These are phyloP conservation scores for Holtermannia corniformis DNA, from an alignment of 768 basidiomycete species.

Conservation along the genomic window DNA sequence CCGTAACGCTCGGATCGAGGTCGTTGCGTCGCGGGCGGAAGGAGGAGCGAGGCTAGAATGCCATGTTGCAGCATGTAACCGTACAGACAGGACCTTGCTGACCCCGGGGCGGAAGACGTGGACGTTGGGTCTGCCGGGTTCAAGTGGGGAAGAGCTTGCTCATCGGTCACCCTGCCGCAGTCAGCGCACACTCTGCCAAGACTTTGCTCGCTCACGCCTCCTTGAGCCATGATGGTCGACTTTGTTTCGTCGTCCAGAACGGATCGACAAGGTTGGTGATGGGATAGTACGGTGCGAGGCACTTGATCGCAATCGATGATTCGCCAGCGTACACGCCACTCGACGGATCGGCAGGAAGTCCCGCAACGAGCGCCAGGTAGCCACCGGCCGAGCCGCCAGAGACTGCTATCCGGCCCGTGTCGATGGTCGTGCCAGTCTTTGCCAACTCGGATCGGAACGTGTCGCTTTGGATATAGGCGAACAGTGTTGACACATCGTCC, in stretches of 20 bases:
- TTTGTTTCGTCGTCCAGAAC: conserved; percentile 33
- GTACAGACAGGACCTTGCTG: conserved; percentile 32
- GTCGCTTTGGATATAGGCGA: conserved; percentile 22
- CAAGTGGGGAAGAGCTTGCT: conserved; percentile 26
- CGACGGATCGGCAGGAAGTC: conserved; percentile 20
- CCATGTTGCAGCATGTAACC: conserved; percentile 36
- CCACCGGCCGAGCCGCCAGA: conserved; percentile 35
- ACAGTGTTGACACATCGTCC: conserved; percentile 26
- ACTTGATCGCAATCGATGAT: conserved; percentile 21
- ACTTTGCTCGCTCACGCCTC: not conserved
- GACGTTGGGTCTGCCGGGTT: conserved; percentile 24
- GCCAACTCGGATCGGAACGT: conserved; percentile 11
- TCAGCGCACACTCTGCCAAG: not conserved
- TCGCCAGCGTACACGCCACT: conserved; percentile 30
- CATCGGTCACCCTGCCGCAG: conserved; percentile 22
- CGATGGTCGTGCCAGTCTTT: conserved; percentile 19
- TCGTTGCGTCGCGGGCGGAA: conserved; percentile 5
- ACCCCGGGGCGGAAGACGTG: conserved; percentile 22
- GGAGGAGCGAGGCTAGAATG: conserved; percentile 29
- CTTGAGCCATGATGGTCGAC: conserved; percentile 28
- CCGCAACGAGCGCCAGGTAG: conserved; percentile 32
- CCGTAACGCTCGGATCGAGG: conserved; percentile 25
- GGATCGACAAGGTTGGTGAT: conserved; percentile 32
- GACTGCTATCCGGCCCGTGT: conserved; percentile 23
- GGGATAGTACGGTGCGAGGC: conserved; percentile 34